A percentile compares a stretch with the other conserved stretches of the same genome.
Evolutionary conservation across 805 yeast species (phyloP).

Genomic region (Ogataea chonburiensis): DNA sequence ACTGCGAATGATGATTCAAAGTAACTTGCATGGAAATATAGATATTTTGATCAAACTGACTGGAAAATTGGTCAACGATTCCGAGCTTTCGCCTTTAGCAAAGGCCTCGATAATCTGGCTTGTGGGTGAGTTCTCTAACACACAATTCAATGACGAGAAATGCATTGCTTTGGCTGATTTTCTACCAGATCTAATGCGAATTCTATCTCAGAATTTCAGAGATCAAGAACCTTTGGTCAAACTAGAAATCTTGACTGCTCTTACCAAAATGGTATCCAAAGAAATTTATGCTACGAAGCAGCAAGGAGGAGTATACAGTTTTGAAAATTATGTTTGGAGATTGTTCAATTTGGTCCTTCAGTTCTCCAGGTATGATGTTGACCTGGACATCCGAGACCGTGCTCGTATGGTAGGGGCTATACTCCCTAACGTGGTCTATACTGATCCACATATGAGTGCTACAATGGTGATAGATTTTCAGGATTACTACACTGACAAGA

Average conservation of each 20-base stretch:
- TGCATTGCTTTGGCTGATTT: slow-evolving; percentile 33
- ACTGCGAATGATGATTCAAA: slow-evolving; percentile 69
- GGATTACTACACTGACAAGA: slow-evolving; percentile 16
- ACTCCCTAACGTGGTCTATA: slow-evolving; percentile 42
- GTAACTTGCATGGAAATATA: slow-evolving; percentile 51
- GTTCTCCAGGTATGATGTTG: slow-evolving; percentile 69
- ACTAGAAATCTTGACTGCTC: slow-evolving; percentile 65
- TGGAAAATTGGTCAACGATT: slow-evolving; percentile 26
- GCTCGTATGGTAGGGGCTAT: slow-evolving; percentile 72
- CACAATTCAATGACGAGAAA: slow-evolving; percentile 16
- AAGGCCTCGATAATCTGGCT: slow-evolving; percentile 88
- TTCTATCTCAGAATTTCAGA: slow-evolving; percentile 51
- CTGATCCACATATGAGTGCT: slow-evolving; percentile 30
- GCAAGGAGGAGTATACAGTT: slow-evolving; percentile 30
- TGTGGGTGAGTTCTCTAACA: slow-evolving; percentile 70
- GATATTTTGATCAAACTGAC: slow-evolving; percentile 53
- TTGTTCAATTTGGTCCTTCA: slow-evolving; percentile 63
- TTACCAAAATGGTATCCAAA: slow-evolving; percentile 68
- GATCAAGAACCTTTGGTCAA: slow-evolving; percentile 58
- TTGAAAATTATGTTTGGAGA: slow-evolving; percentile 40
- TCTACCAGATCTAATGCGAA: slow-evolving; percentile 76
- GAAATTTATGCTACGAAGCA: slow-evolving; percentile 45
- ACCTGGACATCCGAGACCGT: slow-evolving; percentile 78
- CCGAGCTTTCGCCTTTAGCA: slow-evolving; percentile 41
- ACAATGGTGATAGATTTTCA: slow-evolving; percentile 21